These are phyloP conservation scores for Umbelopsis sp. DNA, from an alignment of 371 early-diverging fungal genomes.

Conservation along the genomic window DNA sequence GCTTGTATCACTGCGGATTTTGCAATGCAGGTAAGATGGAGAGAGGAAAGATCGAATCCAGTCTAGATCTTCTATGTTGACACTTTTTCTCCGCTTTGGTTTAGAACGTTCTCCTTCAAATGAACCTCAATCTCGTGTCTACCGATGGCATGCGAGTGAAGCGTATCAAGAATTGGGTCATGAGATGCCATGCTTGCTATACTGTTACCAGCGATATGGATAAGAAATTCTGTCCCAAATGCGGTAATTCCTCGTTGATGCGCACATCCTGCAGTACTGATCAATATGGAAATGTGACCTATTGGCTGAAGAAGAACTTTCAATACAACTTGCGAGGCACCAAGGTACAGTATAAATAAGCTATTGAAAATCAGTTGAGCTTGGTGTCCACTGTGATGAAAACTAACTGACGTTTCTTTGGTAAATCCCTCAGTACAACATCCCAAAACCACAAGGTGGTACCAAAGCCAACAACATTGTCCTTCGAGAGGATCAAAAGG, in stretches of 20 bases:
- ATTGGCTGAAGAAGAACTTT: slow-evolving; percentile 90
- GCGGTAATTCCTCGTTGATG: slow-evolving; percentile 89
- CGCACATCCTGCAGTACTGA: slow-evolving; percentile 85
- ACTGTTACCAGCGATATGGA: slow-evolving; percentile 85
- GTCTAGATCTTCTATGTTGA: not conserved
- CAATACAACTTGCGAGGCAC: slow-evolving; percentile 90
- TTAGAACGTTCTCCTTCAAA: slow-evolving; percentile 89
- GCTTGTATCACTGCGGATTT: slow-evolving; percentile 95
- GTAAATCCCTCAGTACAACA: slow-evolving; percentile 59
- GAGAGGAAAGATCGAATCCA: not conserved
- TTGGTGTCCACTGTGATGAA: not conserved
- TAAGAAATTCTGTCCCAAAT: slow-evolving; percentile 92
- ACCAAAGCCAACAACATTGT: slow-evolving; percentile 78
- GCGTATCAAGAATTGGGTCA: slow-evolving; percentile 83
- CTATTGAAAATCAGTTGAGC: not conserved
- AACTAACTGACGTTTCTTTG: not conserved
- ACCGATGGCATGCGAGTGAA: slow-evolving; percentile 84
- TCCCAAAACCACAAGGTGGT: slow-evolving; percentile 88
- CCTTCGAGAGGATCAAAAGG: slow-evolving; percentile 91
- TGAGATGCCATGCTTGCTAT: slow-evolving; percentile 93
- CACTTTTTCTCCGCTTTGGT: not conserved
- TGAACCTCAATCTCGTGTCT: slow-evolving; percentile 85
- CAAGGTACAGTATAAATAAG: slow-evolving; percentile 46
- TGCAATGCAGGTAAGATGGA: slow-evolving; percentile 83
- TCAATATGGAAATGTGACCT: slow-evolving; percentile 75